Evolutionary conservation across 1,284 basidiomycete genomes (phyloP).

Genomic region (Veloporphyrellus conicus): DNA sequence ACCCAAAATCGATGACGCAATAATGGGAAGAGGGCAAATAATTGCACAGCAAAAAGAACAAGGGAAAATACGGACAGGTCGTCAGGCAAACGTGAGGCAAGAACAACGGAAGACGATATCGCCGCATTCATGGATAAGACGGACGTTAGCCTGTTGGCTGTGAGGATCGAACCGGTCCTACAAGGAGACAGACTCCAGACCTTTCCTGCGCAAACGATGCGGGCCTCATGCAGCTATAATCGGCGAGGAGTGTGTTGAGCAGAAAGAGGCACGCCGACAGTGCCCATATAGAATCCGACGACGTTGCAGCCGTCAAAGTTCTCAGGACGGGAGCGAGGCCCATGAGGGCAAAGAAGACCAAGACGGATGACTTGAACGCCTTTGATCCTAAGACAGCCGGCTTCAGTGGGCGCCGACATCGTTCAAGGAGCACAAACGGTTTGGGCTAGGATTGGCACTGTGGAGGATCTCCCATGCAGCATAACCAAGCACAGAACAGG

Average conservation of each 20-base stretch:
- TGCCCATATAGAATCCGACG: conserved; percentile 96
- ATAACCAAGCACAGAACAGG: conserved; percentile 59
- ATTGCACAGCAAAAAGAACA: conserved; percentile 79
- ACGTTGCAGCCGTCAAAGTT: conserved; percentile 91
- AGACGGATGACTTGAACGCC: conserved; percentile 67
- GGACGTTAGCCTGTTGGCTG: conserved; percentile 66
- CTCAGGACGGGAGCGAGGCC: conserved; percentile 88
- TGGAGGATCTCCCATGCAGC: conserved; percentile 59
- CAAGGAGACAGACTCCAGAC: conserved; percentile 23
- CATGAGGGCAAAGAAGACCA: conserved; percentile 85
- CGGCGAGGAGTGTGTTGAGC: conserved; percentile 61
- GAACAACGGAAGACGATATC: conserved; percentile 88
- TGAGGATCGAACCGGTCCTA: conserved; percentile 19
- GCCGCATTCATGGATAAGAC: conserved; percentile 94
- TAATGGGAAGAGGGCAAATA: conserved; percentile 83
- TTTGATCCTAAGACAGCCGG: conserved; percentile 52
- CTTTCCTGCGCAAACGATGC: conserved; percentile 38
- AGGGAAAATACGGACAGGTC: conserved; percentile 89
- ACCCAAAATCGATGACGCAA: conserved; percentile 79
- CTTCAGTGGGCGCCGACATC: conserved; percentile 4
- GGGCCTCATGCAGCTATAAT: conserved; percentile 48
- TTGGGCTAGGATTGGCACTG: conserved; percentile 25
- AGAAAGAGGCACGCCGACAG: conserved; percentile 66
- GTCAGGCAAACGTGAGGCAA: conserved; percentile 83
- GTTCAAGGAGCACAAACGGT: conserved; percentile 21